Evolutionary conservation across 768 basidiomycete species (phyloP), one percentile per base, ranked within the genome.

Genomic region (Naganishia kalamii): DNA sequence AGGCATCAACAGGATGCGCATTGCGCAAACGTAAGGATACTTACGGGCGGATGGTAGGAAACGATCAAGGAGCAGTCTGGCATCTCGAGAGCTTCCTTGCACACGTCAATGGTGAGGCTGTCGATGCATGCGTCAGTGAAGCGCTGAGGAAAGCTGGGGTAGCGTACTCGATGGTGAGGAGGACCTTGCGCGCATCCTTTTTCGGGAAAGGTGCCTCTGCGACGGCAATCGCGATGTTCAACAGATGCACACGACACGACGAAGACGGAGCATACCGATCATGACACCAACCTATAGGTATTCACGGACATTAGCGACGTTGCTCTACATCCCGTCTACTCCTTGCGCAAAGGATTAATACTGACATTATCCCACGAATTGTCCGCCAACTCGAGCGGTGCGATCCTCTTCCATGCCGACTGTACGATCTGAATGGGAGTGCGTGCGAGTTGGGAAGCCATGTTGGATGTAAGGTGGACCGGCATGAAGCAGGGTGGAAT

Each of bases 361-460:
- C 88, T 79, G 69, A 96, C 92, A 79, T 97, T 97, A 73, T 97
- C 93, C 92, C 93, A 97, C 64, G 68, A 71, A 67, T 83, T 85
- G 69, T 88, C 92, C 19, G 93, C 92, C 8, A 96, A 82, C 40
- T 84, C 81, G 23, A 91, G 82, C 3, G 93, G 93, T 0, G 92
- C 92, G 68, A 96, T 88, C 37, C 73, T 65, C 64, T 78, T 75
- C 77, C 77, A 78, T 43, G 71, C 74, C 17, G 63, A 40, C 65
- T 75, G 75, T 43, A 78, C 68, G 37, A 72, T 33, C 11, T 70
- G 57, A 6, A 74, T 66, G 35, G 77, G 75, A 21, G 75, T 54
- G 29, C 52, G 49, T 3, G 35, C 15, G 27, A 64, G 13, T 17
- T 25, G 3, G 43, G 63, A 41, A 11, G 54, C 11, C 63, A 64